These are phyloP conservation scores for Borealophlyctis nickersoniae DNA, from an alignment of 192 early-diverging fungal genomes.

Conservation along the genomic window DNA sequence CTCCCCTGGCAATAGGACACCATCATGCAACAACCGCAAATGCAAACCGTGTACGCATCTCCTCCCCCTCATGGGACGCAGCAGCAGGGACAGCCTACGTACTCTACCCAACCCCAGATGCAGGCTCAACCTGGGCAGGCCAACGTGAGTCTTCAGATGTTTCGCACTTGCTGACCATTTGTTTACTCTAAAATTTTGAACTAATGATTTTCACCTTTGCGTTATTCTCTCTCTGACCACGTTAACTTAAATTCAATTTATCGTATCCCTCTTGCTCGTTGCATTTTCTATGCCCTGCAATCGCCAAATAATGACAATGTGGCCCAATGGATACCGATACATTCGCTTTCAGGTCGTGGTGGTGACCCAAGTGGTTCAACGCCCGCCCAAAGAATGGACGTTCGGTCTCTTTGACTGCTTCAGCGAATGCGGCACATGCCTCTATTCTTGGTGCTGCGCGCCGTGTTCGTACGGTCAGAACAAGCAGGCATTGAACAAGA, in stretches of 20 bases:
- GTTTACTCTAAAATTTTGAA: background rate
- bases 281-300: background rate
- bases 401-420: conserved; percentile 32
- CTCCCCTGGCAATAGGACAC: too few relatives aligned
- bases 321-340: background rate
- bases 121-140: conserved; percentile 20
- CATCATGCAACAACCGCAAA: conserved; percentile 1
- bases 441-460: conserved; percentile 9
- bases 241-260: too few relatives aligned
- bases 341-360: conserved; percentile 19
- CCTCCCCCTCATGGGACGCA: background rate
- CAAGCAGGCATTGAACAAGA: conserved; percentile 31
- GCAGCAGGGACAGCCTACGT: background rate
- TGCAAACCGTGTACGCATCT: background rate
- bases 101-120: conserved; percentile 21
- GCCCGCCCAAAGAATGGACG: conserved; percentile 33
- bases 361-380: conserved; percentile 33
- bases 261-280: background rate
- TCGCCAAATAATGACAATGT: background rate
- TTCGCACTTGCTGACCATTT: background rate
- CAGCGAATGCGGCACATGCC: conserved; percentile 26
- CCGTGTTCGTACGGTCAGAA: conserved; percentile 32
- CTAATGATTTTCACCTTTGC: background rate
- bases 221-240: conserved; percentile 1
- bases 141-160: conserved; percentile 13